These are phyloP conservation scores for Solanum hybrid DNA, from an alignment of 305 asterid genomes.

Conservation along the genomic window DNA sequence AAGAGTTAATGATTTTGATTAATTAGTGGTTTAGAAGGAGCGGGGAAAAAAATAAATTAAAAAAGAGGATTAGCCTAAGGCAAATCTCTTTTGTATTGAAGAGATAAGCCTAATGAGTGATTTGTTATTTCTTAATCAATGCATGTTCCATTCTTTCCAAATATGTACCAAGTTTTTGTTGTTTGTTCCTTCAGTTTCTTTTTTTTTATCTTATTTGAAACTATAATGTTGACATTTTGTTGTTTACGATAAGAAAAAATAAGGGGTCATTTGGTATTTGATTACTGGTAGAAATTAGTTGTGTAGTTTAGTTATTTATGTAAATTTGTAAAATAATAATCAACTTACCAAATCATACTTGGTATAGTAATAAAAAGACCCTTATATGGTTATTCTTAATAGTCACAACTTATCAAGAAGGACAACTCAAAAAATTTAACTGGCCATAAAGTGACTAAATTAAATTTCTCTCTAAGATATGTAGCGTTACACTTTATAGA, in stretches of 20 bases:
- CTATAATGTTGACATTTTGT: neutral
- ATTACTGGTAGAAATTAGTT: neutral
- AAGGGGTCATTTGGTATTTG: neutral
- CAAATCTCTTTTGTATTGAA: conserved; percentile 14
- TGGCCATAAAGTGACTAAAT: neutral
- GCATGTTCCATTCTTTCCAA: conserved; percentile 3
- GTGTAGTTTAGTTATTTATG: neutral
- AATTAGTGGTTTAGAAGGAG: conserved; percentile 34
- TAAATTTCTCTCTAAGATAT: neutral
- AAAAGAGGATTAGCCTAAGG: conserved; percentile 39
- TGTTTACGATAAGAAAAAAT: neutral
- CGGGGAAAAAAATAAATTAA: neutral
- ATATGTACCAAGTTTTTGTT: neutral
- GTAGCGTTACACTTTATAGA: neutral
- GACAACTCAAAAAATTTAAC: neutral
- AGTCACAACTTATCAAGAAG: neutral
- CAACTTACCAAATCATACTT: neutral
- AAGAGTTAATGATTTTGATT: conserved; percentile 5
- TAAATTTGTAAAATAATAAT: neutral
- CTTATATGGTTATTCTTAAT: neutral
- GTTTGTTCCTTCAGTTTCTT: neutral
- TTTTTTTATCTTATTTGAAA: neutral
- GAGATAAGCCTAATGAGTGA: conserved; percentile 16
- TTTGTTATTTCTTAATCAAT: conserved; percentile 5
- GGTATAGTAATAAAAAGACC: neutral